These are phyloP conservation scores for Boletus subcaerulescens DNA, from an alignment of 768 basidiomycete genomes.

Conservation along the genomic window DNA sequence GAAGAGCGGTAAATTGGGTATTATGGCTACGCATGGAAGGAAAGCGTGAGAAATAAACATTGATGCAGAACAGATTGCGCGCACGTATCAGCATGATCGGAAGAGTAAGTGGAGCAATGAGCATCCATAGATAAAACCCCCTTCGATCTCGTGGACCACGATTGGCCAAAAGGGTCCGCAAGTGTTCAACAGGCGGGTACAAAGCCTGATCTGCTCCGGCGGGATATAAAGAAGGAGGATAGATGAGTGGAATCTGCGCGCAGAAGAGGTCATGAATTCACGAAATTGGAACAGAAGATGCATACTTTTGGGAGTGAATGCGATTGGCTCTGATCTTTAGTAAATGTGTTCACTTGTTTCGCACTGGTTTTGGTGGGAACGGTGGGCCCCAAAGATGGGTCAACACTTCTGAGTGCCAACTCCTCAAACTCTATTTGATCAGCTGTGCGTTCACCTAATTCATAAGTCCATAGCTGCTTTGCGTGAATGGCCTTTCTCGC, in stretches of 20 bases:
- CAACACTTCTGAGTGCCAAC: conserved; percentile 66
- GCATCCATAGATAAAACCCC: conserved; percentile 65
- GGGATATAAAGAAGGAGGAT: conserved; percentile 53
- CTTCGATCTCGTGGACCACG: conserved; percentile 63
- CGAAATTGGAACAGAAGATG: neutral
- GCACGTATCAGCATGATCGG: conserved; percentile 75
- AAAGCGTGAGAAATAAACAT: neutral
- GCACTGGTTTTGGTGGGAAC: conserved; percentile 25
- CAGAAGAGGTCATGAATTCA: neutral
- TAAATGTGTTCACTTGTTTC: conserved; percentile 14
- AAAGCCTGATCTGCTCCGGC: conserved; percentile 23
- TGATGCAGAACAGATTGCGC: conserved; percentile 25
- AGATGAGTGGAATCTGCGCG: conserved; percentile 50
- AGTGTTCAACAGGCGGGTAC: conserved; percentile 41
- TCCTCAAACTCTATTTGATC: conserved; percentile 82
- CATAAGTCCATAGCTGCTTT: conserved; percentile 54
- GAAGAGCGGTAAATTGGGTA: conserved; percentile 84
- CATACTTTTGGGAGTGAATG: conserved; percentile 13
- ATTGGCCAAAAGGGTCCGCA: conserved; percentile 48
- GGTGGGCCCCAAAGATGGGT: conserved; percentile 65
- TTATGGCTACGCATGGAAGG: conserved; percentile 50
- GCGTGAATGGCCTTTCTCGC: conserved; percentile 6
- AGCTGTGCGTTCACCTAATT: conserved; percentile 62
- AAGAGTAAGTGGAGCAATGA: conserved; percentile 66
- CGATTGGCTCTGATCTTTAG: conserved; percentile 7